Evolutionary conservation across 306 rosid species (phyloP).

Genomic region (Hylodesmum podocarpum): DNA sequence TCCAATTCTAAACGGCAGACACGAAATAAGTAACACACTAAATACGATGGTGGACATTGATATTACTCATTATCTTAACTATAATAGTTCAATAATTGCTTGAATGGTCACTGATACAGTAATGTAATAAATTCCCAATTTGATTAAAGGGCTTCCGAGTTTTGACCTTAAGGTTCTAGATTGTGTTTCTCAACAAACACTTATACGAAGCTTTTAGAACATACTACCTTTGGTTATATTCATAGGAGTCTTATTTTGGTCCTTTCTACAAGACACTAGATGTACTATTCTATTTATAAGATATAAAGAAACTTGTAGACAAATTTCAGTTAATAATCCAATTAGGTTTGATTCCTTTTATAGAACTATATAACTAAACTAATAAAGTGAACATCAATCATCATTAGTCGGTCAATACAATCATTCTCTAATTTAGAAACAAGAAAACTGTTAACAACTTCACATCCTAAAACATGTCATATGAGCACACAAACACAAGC

Average conservation of each 20-base stretch:
- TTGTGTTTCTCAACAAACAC: neutral
- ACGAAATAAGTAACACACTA: neutral
- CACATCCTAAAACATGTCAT: neutral
- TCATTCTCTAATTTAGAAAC: neutral
- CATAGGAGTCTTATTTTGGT: neutral
- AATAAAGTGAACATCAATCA: neutral
- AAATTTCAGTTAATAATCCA: neutral
- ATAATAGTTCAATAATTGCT: neutral
- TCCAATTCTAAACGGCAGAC: constrained; percentile 1
- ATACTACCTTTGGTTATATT: neutral
- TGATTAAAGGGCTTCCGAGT: neutral
- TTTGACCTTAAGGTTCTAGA: neutral
- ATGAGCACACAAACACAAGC: neutral
- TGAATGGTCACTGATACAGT: neutral
- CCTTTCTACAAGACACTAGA: neutral
- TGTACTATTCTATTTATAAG: neutral
- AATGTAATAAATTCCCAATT: neutral
- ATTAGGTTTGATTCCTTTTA: neutral
- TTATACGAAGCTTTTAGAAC: neutral
- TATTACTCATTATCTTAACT: neutral
- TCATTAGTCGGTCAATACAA: constrained; percentile 11
- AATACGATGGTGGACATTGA: neutral
- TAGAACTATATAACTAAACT: neutral
- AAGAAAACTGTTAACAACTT: neutral
- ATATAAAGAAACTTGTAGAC: neutral